A percentile compares a stretch with the other conserved stretches of the same genome.
phyloP scores from a whole-genome alignment of 805 yeast species.

The Candida pseudoglaebosa region DNA sequence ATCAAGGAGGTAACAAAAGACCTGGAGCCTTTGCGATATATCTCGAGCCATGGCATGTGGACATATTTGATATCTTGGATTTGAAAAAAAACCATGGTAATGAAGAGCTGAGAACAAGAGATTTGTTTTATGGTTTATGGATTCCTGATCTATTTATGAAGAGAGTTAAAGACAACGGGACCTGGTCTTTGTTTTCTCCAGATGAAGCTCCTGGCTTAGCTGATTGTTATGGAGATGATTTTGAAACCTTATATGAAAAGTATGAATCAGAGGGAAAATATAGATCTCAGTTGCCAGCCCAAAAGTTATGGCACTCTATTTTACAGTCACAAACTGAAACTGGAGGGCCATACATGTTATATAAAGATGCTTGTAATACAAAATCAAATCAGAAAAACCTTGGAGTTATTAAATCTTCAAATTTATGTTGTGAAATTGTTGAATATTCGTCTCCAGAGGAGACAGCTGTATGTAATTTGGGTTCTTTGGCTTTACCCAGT shows the following conservation, averaged over 20 bases:
- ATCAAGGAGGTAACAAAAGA: slow-evolving; percentile 96
- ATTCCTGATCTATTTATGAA: slow-evolving; percentile 92
- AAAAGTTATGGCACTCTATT: slow-evolving; percentile 85
- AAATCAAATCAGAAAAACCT: slow-evolving; percentile 89
- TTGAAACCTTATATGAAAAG: slow-evolving; percentile 61
- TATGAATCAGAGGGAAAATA: slow-evolving; percentile 73
- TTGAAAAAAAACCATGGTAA: slow-evolving; percentile 92
- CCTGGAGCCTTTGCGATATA: slow-evolving; percentile 97
- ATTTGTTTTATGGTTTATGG: slow-evolving; percentile 91
- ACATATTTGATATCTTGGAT: slow-evolving; percentile 80
- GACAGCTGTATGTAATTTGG: slow-evolving; percentile 93
- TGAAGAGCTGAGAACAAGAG: slow-evolving; percentile 91
- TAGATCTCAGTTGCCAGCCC: slow-evolving; percentile 69
- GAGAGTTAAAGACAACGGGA: slow-evolving; percentile 71
- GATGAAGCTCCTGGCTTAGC: slow-evolving; percentile 81
- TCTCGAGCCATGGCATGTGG: slow-evolving; percentile 97
- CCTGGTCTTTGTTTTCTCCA: slow-evolving; percentile 91
- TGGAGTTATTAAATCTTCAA: slow-evolving; percentile 90
- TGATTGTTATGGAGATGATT: slow-evolving; percentile 83
- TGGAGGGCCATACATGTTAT: slow-evolving; percentile 92
- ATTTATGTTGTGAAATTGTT: slow-evolving; percentile 90
- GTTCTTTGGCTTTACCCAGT: slow-evolving; percentile 83
- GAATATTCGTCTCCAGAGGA: slow-evolving; percentile 91
- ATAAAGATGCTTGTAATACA: slow-evolving; percentile 85
- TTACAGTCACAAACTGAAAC: slow-evolving; percentile 93